Evolutionary conservation across 2,329 filamentous ascomycete genomes (phyloP).

Genomic region (Sporothrix phasma): DNA sequence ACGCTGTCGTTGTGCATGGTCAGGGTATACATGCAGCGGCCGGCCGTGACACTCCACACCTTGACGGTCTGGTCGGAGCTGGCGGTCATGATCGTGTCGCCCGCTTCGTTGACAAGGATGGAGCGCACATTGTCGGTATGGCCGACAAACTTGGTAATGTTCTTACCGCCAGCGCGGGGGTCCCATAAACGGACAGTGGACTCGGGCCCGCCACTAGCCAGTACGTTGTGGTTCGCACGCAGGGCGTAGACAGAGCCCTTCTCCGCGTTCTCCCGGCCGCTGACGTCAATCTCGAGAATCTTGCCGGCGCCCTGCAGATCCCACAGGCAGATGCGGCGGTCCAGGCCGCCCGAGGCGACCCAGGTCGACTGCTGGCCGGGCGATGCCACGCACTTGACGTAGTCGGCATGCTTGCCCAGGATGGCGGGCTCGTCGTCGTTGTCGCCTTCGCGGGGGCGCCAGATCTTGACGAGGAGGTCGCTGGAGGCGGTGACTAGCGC

Average conservation of each 20-base stretch:
- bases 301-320: conserved; percentile 82
- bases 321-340: conserved; percentile 88
- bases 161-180: conserved; percentile 65
- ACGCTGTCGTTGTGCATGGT: conserved; percentile 99
- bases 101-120: conserved; percentile 78
- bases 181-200: conserved; percentile 91
- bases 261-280: conserved; percentile 70
- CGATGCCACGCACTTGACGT: conserved; percentile 86
- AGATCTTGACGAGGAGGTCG: conserved; percentile 87
- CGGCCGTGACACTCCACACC: conserved; percentile 91
- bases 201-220: conserved; percentile 90
- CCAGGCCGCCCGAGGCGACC: conserved; percentile 89
- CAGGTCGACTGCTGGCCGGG: conserved; percentile 57
- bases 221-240: conserved; percentile 64
- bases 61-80: conserved; percentile 97
- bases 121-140: conserved; percentile 92
- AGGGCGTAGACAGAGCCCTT: conserved; percentile 96
- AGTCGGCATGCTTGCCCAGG: conserved; percentile 89
- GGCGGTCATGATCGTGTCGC: conserved; percentile 85
- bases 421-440: conserved; percentile 60
- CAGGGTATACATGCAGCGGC: conserved; percentile 92
- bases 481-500: conserved; percentile 83
- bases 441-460: conserved; percentile 64
- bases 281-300: conserved; percentile 74
- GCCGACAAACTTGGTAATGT: conserved; percentile 91